Base-by-base conservation (phyloP, 495 filamentous ascomycete species). In the Filosporella fistucella region DNA sequence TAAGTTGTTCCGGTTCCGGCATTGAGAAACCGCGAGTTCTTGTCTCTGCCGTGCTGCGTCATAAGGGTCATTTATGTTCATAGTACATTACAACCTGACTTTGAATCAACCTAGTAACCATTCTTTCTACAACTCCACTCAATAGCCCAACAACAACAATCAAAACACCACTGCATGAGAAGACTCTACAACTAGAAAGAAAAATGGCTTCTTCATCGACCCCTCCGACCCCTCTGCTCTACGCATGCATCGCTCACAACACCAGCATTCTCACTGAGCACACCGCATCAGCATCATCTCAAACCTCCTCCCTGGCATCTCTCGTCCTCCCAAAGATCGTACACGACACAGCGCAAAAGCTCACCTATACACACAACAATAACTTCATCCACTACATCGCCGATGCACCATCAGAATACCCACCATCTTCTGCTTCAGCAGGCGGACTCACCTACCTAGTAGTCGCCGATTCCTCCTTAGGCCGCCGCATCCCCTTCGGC, bases 351-450 rank as follows among this genome's bases (percentile, higher is more conserved):
- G 77, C 91, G 6, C 84, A 91, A 62, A 96, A 96, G 64, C 81
- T 95, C 28, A 97, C 91, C 52, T 96, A 91, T 73, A 94, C 88
- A 21, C 89, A 95, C 65, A 84, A 89, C 63, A 71, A 81, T 34
- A 81, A 95, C 63, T 89, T 91, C 71, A 89, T 97, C 66, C 90
- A 97, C 75, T 96, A 95, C 75, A 89, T 96, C 66, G 79, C 91
- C 58, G 84, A 88, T 60, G 82, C 91, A 1, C 81, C 90, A 18
- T 84, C 82, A 2, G 78, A 82, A 37, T 69, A 78, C 56, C 55
- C 68, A 39, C 18, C 62, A 32, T 24, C 36, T 6, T 56, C 68
- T 23, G 34, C 72, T 37, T 82, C 80, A 30, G 81, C 86, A 20
- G 85, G 84, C 39, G 87, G 88, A 1, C 77, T 96, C 34, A 91